Evolutionary conservation across 2,329 filamentous ascomycete genomes (phyloP).

Genomic region (Neopestalotiopsis rosae): DNA sequence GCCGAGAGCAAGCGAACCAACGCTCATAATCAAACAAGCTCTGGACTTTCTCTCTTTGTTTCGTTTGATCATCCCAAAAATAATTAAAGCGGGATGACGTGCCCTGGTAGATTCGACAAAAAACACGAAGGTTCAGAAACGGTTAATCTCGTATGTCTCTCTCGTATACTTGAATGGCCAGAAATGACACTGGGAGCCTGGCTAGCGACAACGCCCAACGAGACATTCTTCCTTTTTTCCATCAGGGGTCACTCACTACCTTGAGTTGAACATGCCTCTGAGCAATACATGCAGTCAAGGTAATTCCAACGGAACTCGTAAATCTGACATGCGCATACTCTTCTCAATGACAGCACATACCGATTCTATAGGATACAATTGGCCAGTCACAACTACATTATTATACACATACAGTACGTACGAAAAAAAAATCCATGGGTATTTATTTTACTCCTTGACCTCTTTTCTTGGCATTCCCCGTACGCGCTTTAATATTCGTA

Average conservation of each 20-base stretch:
- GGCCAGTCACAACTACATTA: no score
- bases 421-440: not conserved
- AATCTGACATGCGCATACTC: no score
- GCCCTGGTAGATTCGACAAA: not conserved
- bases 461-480: slow-evolving; percentile 33
- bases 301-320: no score
- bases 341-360: no score
- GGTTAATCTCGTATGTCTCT: not conserved
- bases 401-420: not conserved
- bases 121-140: not conserved
- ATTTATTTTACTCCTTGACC: slow-evolving; percentile 30
- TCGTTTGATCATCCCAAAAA: not conserved
- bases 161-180: not conserved
- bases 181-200: no score
- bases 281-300: no score
- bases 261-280: no score
- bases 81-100: not conserved
- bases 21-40: not conserved
- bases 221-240: no score
- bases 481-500: slow-evolving; percentile 52
- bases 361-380: no score
- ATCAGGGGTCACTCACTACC: no score
- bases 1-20: not conserved
- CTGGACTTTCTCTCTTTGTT: not conserved
- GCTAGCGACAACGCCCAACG: no score